Base-by-base conservation (phyloP, 768 basidiomycete species). In the Collybia sordida region DNA sequence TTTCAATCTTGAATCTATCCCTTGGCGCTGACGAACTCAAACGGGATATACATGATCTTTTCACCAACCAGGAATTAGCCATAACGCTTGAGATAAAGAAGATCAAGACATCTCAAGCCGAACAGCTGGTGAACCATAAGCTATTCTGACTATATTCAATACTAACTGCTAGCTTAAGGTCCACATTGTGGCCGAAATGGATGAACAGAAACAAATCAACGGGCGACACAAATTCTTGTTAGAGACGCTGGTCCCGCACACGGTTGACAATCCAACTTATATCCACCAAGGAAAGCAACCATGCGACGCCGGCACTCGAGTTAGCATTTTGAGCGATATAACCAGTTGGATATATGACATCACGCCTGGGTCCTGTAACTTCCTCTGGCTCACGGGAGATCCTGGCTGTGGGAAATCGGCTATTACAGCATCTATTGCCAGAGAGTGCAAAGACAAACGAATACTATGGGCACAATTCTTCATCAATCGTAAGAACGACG, bases 321-420 rank as follows among this genome's bases (percentile, higher is more conserved):
- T 50, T n/a, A 42, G 48, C 12, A 34, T 56, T 17, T 39, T 56
- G 19, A 35, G 23, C 12, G 50, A 59, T 11, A 56, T 59, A 39
- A 45, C 31, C 34, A 24, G 15, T 6, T 59, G 54, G 58, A 21
- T 54, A 5, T 24, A 49, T 17, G 55, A 53, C 22, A 43, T 34
- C 19, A 36, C 52, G 3, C 3, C 15, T 11, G 17, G 15, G 7
- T 49, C 54, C 1, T 46, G 46, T 38, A 48, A 47, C 28, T 51
- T 59, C 23, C 43, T 59, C 4, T 59, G 57, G 58, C 51, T 58
- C 7, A 52, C 57, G 14, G 56, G 56, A 25, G 50, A 54, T 28
- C 56, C 56, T 4, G 56, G 57, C 9, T 52, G 45, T 9, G 58
- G 55, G 6, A 59, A 59, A 46, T 59, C 58, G 3, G 51, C 58